A percentile compares a stretch with the other conserved stretches of the same genome.
Evolutionary conservation across 1,139 yeast genomes (phyloP).

Genomic region (Casaregolazyma suthepensis): DNA sequence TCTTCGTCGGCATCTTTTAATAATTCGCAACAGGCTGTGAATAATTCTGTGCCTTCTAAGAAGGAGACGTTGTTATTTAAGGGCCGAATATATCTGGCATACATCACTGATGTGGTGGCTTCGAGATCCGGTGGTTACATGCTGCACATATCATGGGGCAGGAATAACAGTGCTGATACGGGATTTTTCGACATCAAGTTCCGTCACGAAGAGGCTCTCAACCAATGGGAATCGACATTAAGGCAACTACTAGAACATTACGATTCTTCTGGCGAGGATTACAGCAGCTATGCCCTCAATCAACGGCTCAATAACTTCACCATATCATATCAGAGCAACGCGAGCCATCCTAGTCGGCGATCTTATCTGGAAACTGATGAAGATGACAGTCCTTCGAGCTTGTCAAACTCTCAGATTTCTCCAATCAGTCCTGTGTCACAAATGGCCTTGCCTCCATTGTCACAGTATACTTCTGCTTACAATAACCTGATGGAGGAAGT

Average conservation of each 20-base stretch:
- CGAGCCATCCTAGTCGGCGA: background rate
- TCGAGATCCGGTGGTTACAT: constrained; percentile 28
- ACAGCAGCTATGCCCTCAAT: background rate
- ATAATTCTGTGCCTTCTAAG: constrained; percentile 14
- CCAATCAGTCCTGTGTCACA: background rate
- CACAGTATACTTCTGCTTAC: background rate
- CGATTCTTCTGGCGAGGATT: constrained; percentile 16
- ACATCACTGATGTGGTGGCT: constrained; percentile 31
- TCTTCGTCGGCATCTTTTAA: constrained; percentile 14
- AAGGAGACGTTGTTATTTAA: constrained; percentile 32
- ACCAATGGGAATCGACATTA: constrained; percentile 33
- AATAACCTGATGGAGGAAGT: constrained; percentile 5
- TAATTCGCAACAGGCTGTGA: constrained; percentile 8
- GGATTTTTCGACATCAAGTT: constrained; percentile 35
- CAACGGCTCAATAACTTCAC: background rate
- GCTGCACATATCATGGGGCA: constrained; percentile 34
- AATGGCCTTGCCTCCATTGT: background rate
- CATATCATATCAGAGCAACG: constrained; percentile 4
- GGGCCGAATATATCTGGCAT: constrained; percentile 39
- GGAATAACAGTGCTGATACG: constrained; percentile 32
- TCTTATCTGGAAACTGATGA: constrained; percentile 6
- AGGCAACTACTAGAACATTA: constrained; percentile 25
- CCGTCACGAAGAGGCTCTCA: constrained; percentile 31
- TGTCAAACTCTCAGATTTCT: background rate
- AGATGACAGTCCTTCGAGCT: background rate